phyloP scores from a whole-genome alignment of 805 yeast species.

The Schizosaccharomyces pombe region DNA sequence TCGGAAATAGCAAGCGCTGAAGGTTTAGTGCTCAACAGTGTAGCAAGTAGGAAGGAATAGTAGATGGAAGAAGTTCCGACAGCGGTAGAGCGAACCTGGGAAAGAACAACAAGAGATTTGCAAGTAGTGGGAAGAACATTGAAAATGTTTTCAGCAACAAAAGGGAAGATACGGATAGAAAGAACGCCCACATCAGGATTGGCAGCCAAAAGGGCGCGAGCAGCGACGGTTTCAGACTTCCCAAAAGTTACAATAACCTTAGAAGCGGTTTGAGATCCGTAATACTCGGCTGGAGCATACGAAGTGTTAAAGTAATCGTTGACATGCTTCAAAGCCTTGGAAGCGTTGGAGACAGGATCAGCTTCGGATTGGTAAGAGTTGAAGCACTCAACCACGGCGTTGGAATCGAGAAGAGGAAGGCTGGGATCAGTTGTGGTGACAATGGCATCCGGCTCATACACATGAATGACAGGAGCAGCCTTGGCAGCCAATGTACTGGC shows the following conservation, averaged over 20 bases:
- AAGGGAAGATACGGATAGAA: neutral
- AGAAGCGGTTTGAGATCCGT: neutral
- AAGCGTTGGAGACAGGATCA: neutral
- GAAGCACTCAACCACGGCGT: neutral
- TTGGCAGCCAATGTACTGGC: neutral
- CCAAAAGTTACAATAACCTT: conserved; percentile 1
- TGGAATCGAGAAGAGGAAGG: neutral
- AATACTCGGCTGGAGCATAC: neutral
- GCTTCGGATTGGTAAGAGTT: neutral
- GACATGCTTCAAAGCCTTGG: neutral
- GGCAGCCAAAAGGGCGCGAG: neutral
- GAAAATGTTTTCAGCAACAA: neutral
- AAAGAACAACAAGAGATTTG: neutral
- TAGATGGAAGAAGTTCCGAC: neutral
- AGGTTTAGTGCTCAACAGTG: neutral
- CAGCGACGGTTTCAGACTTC: neutral
- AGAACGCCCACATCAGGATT: neutral
- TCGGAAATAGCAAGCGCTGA: neutral
- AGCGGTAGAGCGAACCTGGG: neutral
- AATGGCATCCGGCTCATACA: neutral
- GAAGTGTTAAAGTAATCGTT: neutral
- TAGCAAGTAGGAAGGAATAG: neutral
- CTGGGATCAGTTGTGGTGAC: neutral
- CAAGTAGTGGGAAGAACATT: neutral
- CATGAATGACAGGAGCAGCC: neutral